Percentiles rank a stretch among this genome's conserved stretches.
Evolutionary conservation across 345 rosid species (phyloP).

Genomic region (Citrus australasica): DNA sequence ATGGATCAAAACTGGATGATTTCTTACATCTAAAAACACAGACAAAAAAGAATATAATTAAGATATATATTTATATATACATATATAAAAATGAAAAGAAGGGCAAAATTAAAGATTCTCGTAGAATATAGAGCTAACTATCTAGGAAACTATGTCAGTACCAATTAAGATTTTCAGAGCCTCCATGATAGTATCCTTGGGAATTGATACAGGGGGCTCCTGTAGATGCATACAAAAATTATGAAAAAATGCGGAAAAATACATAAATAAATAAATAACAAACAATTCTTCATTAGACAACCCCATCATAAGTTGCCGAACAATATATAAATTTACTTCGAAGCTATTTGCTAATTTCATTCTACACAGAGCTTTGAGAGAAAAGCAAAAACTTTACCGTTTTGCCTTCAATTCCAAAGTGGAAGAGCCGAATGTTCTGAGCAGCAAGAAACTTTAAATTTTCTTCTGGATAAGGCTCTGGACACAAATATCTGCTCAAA

Average conservation of each 20-base stretch:
- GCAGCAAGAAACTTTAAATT: slow-evolving; percentile 51
- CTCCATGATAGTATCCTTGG: slow-evolving; percentile 46
- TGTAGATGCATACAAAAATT: slow-evolving; percentile 27
- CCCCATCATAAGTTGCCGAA: no score
- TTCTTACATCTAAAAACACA: slow-evolving; percentile 66
- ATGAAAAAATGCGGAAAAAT: not conserved
- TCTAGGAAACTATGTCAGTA: slow-evolving; percentile 24
- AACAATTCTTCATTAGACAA: not conserved
- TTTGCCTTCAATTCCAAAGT: slow-evolving; percentile 81
- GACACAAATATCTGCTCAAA: slow-evolving; percentile 64
- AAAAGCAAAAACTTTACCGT: slow-evolving; percentile 35
- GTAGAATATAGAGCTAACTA: not conserved
- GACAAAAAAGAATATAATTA: not conserved
- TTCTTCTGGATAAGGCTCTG: slow-evolving; percentile 78
- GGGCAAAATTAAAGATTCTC: not conserved
- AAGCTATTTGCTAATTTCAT: not conserved
- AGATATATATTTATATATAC: not conserved
- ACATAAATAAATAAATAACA: not conserved
- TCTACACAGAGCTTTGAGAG: no score
- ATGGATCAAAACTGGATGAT: slow-evolving; percentile 84
- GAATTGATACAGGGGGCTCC: slow-evolving; percentile 60
- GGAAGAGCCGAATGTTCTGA: slow-evolving; percentile 59
- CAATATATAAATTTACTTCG: not conserved
- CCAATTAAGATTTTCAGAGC: slow-evolving; percentile 79
- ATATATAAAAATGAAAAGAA: not conserved